These are phyloP conservation scores for Solanum stenotomum DNA, from an alignment of 257 asterid genomes.

Conservation along the genomic window DNA sequence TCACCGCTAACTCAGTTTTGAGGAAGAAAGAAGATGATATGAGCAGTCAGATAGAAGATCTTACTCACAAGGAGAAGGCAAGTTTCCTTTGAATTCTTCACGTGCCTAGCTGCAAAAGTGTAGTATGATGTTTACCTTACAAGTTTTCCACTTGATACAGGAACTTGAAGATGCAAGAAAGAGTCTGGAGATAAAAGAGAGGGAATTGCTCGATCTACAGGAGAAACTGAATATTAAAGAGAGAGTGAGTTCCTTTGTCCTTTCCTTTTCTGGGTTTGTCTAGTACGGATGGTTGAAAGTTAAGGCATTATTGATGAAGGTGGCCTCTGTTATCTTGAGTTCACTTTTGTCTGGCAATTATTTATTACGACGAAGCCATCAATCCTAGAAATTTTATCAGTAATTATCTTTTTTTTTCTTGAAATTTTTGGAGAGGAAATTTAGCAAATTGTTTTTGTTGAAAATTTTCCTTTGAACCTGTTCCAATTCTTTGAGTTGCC, in stretches of 20 bases:
- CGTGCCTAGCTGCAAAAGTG: neutral
- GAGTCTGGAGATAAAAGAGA: conserved; percentile 67
- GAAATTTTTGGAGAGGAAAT: neutral
- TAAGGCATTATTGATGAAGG: neutral
- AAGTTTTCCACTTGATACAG: conserved; percentile 36
- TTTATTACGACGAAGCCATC: neutral
- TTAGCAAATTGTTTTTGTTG: neutral
- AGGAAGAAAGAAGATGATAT: conserved; percentile 78
- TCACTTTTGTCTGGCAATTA: neutral
- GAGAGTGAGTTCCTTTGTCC: conserved; percentile 34
- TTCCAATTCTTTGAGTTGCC: neutral
- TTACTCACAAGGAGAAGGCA: conserved; percentile 67
- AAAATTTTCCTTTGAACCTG: neutral
- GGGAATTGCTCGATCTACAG: conserved; percentile 56
- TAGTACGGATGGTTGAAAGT: neutral
- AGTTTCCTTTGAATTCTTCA: conserved; percentile 12
- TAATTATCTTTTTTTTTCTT: neutral
- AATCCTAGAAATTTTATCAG: neutral
- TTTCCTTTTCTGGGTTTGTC: neutral
- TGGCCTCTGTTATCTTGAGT: neutral
- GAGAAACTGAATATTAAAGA: conserved; percentile 63
- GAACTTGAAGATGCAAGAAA: conserved; percentile 50
- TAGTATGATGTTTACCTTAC: neutral
- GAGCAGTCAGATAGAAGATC: conserved; percentile 40
- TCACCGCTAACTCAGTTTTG: conserved; percentile 40